phyloP scores from a whole-genome alignment of 2,329 filamentous ascomycete species.

The Nakataea oryzae region DNA sequence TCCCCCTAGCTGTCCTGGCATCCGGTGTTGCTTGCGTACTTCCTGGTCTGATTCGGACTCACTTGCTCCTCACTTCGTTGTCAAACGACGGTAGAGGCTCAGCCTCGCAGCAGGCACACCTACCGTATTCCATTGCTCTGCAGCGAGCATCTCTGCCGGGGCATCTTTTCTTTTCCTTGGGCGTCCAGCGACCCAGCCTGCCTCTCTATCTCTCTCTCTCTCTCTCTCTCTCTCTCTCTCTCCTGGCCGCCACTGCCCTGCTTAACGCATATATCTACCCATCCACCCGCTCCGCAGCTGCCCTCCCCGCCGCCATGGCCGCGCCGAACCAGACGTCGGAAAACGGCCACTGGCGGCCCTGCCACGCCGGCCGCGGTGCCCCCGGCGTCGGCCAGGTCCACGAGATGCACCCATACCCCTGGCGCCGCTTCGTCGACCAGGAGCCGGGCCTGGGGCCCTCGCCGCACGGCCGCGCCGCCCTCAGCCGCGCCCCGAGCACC shows the following conservation, averaged over 20 bases:
- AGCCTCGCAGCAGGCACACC: not conserved
- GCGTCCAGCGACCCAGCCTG: not conserved
- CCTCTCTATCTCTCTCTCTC: too few relatives aligned
- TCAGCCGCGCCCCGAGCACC: not conserved
- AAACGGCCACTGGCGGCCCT: conserved; percentile 1
- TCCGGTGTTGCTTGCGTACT: too few relatives aligned
- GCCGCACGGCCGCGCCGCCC: not conserved
- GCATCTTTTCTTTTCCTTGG: too few relatives aligned
- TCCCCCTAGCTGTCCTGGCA: too few relatives aligned
- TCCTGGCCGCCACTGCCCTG: too few relatives aligned
- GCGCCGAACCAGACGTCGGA: not conserved
- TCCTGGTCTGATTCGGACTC: not conserved
- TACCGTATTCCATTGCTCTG: too few relatives aligned
- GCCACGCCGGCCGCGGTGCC: not conserved
- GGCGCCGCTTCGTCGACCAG: conserved; percentile 1
- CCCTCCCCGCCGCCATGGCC: not conserved
- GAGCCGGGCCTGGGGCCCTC: not conserved
- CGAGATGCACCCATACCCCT: conserved; percentile 3
- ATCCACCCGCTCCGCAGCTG: not conserved
- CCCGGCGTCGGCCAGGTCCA: conserved; percentile 1
- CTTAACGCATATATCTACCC: too few relatives aligned
- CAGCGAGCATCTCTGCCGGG: not conserved
- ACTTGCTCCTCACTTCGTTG: not conserved
- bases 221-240: too few relatives aligned
- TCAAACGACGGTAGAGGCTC: not conserved